phyloP scores from a whole-genome alignment of 2,329 filamentous ascomycete species.

The Cercospora sp. region DNA sequence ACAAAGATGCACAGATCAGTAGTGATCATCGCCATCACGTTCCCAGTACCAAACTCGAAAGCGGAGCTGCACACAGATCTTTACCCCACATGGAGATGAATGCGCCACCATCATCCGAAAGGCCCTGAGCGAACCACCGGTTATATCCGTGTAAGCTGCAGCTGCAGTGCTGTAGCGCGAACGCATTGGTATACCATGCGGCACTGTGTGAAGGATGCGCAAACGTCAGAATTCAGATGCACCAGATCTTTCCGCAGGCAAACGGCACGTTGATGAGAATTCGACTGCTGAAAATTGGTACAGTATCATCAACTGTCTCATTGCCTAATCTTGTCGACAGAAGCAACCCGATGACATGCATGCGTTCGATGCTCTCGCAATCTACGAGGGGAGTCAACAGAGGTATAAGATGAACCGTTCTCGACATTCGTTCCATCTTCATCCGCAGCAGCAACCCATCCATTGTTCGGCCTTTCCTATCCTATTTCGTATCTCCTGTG shows the following conservation, averaged over 20 bases:
- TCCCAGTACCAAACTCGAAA: neutral
- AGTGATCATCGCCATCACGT: neutral
- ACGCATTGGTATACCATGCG: neutral
- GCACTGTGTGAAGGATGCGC: conserved; percentile 1
- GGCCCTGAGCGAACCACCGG: neutral
- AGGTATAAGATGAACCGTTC: conserved; percentile 6
- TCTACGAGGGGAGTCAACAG: neutral
- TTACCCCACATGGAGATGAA: neutral
- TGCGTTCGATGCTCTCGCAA: neutral
- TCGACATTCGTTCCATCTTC: neutral
- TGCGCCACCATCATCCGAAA: neutral
- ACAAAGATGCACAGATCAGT: neutral
- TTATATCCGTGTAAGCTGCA: neutral
- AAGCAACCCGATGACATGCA: conserved; percentile 3
- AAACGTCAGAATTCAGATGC: neutral
- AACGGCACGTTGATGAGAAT: neutral
- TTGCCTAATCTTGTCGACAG: conserved; percentile 7
- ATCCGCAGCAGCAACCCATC: neutral
- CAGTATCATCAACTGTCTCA: conserved; percentile 10
- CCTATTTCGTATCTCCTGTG: neutral
- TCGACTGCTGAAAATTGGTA: neutral
- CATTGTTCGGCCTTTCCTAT: conserved; percentile 1
- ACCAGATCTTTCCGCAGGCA: neutral
- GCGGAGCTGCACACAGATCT: neutral
- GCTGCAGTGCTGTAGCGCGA: conserved; percentile 1